These are phyloP conservation scores for Chaetomiaceae sp. DNA, from an alignment of 2,329 filamentous ascomycete species.

Conservation along the genomic window DNA sequence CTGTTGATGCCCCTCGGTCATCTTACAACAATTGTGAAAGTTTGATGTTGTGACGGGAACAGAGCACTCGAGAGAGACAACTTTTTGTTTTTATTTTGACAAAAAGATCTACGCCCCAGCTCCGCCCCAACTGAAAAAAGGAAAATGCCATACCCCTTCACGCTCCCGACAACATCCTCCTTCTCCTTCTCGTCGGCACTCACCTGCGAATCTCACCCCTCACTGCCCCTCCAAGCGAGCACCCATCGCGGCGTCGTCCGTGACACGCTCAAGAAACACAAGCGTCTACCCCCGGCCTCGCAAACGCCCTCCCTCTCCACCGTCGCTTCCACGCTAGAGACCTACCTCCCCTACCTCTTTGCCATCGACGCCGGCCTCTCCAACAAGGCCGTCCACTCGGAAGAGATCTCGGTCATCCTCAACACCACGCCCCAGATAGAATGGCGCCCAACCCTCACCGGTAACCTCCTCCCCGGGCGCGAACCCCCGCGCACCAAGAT, in stretches of 20 bases:
- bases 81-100: too few species aligned
- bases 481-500: constrained; percentile 64
- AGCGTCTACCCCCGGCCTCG: constrained; percentile 69
- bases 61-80: too few species aligned
- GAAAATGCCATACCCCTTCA: constrained; percentile 82
- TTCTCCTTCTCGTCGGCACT: constrained; percentile 77
- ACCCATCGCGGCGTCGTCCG: constrained; percentile 79
- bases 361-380: constrained; percentile 70
- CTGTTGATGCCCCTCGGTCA: background rate
- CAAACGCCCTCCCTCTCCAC: constrained; percentile 66
- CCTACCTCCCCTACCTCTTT: constrained; percentile 80
- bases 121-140: background rate
- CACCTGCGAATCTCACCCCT: constrained; percentile 78
- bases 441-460: constrained; percentile 79
- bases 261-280: constrained; percentile 82
- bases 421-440: constrained; percentile 59
- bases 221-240: constrained; percentile 75
- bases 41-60: too few species aligned
- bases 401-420: constrained; percentile 64
- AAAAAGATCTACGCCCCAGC: background rate
- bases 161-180: constrained; percentile 82
- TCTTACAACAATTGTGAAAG: background rate
- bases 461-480: constrained; percentile 46
- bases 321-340: constrained; percentile 63
- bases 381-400: constrained; percentile 44